A percentile compares a stretch with the other conserved stretches of the same genome.
phyloP scores from a whole-genome alignment of 352 stramenopile genomes.

The Phytopythium cucurbitacearum region DNA sequence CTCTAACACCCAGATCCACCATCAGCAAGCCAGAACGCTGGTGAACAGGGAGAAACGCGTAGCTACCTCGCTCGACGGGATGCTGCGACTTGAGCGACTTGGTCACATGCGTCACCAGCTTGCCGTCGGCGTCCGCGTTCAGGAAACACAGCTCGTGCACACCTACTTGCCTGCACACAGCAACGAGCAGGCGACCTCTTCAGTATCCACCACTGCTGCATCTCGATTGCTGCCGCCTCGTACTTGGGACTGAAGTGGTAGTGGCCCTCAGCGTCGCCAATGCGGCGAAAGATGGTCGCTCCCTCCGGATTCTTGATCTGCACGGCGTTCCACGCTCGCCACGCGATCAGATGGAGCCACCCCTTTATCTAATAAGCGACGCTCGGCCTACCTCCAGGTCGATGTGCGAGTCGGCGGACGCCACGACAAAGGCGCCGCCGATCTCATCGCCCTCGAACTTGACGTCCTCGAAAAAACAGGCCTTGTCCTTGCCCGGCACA shows the following conservation, averaged over 20 bases:
- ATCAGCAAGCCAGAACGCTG: not conserved
- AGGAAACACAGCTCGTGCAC: constrained; percentile 73
- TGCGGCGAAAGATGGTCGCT: constrained; percentile 44
- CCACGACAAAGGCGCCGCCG: constrained; percentile 65
- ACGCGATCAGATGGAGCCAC: not conserved
- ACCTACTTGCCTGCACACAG: constrained; percentile 33
- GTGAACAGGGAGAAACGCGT: not conserved
- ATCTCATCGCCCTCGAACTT: constrained; percentile 66
- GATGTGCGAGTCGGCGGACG: constrained; percentile 67
- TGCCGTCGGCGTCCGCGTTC: constrained; percentile 65
- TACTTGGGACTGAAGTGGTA: constrained; percentile 65
- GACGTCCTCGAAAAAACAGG: constrained; percentile 72
- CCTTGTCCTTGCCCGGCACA: constrained; percentile 29
- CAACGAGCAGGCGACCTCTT: not conserved
- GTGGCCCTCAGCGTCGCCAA: constrained; percentile 64
- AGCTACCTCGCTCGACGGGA: constrained; percentile 63
- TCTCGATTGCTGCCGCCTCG: constrained; percentile 2
- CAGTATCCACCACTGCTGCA: not conserved
- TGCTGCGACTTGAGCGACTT: constrained; percentile 79
- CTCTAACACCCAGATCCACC: constrained; percentile 22
- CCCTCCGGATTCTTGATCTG: constrained; percentile 61
- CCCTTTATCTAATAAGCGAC: not conserved
- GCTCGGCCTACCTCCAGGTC: constrained; percentile 34
- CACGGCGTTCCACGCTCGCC: not conserved
- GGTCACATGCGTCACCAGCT: constrained; percentile 79